A percentile compares a stretch with the other conserved stretches of the same genome.
Conservation (phyloP, 495 filamentous ascomycete species). For the Sordaria brevicollis region DNA sequence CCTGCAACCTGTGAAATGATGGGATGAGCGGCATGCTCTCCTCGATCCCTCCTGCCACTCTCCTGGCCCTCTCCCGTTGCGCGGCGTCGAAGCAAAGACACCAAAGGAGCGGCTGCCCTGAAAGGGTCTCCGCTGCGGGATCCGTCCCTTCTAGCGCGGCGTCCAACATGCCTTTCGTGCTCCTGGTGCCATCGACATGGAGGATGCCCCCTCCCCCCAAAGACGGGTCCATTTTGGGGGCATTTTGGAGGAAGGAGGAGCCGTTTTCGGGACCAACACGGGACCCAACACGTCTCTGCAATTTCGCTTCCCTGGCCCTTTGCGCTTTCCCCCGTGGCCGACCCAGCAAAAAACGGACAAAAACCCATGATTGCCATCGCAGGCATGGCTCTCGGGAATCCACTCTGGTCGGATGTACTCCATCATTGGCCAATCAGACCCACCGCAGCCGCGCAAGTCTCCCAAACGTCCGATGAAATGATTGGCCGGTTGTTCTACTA, state of each 20-base stretch:
- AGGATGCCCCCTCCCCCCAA: too few species aligned
- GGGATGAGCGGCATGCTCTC: constrained; percentile 2
- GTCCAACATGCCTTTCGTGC: background rate
- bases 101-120: constrained; percentile 2
- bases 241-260: too few species aligned
- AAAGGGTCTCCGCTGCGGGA: constrained; percentile 2
- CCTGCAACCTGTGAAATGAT: constrained; percentile 8
- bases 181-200: too few species aligned
- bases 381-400: background rate
- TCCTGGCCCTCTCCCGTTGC: background rate
- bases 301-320: background rate
- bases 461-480: background rate
- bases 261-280: background rate
- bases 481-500: background rate
- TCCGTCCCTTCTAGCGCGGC: background rate
- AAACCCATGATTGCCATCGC: background rate
- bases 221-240: background rate
- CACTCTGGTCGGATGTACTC: background rate
- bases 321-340: background rate
- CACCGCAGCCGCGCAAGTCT: background rate
- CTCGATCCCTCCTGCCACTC: background rate
- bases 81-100: background rate
- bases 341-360: background rate
- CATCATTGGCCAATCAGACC: background rate
- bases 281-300: background rate